Conservation (phyloP, 1,284 basidiomycete genomes). For the Leccinum angustisporum region DNA sequence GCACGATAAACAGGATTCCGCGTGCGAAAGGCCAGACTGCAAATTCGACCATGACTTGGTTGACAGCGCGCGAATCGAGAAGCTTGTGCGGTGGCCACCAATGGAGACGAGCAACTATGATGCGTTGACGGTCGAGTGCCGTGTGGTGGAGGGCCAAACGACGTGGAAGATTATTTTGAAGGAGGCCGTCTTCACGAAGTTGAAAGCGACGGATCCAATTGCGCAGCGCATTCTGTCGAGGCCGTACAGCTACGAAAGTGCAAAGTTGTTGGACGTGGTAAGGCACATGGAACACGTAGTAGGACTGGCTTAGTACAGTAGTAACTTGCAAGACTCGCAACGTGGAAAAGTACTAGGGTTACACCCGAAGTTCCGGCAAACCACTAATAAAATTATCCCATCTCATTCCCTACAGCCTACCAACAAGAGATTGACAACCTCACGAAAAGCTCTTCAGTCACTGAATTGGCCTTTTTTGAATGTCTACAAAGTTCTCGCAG, state of each 20-base stretch:
- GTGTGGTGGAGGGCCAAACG: constrained; percentile 8
- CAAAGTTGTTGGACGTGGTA: constrained; percentile 17
- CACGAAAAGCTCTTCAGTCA: constrained; percentile 88
- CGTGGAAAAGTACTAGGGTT: too few species aligned
- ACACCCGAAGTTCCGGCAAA: too few species aligned
- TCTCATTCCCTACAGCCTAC: constrained; percentile 60
- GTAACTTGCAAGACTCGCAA: not conserved
- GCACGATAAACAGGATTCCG: constrained; percentile 8
- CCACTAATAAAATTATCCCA: too few species aligned
- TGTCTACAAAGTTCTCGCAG: constrained; percentile 90
- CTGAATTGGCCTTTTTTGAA: constrained; percentile 92
- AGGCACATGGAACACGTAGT: constrained; percentile 16
- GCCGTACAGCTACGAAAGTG: constrained; percentile 15
- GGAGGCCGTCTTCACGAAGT: constrained; percentile 8
- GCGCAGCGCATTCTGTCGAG: constrained; percentile 10
- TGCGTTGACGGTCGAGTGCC: constrained; percentile 16
- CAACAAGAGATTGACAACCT: constrained; percentile 78
- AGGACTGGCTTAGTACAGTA: not conserved
- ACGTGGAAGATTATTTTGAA: constrained; percentile 19
- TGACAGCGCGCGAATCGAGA: constrained; percentile 13
- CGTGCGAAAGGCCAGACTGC: constrained; percentile 10
- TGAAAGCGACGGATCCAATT: constrained; percentile 18
- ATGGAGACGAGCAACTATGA: not conserved
- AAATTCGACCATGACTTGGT: constrained; percentile 22
- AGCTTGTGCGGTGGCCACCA: constrained; percentile 15